These are phyloP conservation scores for Rhododendron simsii DNA, from an alignment of 148 eudicot species.

Conservation along the genomic window DNA sequence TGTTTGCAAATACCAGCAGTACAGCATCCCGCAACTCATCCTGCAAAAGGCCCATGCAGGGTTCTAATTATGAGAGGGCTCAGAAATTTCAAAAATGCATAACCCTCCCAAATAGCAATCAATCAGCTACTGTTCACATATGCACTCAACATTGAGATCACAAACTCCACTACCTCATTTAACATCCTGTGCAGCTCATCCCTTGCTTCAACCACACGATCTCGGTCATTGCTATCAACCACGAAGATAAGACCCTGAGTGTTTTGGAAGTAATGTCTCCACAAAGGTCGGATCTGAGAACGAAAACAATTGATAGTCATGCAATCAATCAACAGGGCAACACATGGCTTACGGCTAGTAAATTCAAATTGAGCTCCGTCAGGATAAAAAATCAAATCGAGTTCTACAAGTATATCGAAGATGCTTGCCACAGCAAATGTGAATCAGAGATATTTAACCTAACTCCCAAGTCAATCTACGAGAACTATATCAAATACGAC, in stretches of 20 bases:
- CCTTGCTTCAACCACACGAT: slow-evolving; percentile 72
- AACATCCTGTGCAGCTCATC: slow-evolving; percentile 77
- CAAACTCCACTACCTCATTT: slow-evolving; percentile 47
- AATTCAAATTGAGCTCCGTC: neutral
- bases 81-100: neutral
- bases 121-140: neutral
- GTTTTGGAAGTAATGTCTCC: slow-evolving; percentile 75
- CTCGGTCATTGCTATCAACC: slow-evolving; percentile 72
- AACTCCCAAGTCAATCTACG: neutral
- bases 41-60: slow-evolving; percentile 19
- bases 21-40: slow-evolving; percentile 80
- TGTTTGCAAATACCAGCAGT: slow-evolving; percentile 79
- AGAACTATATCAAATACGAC: neutral
- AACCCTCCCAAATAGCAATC: neutral
- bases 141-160: neutral
- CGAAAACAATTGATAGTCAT: neutral
- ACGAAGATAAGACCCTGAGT: slow-evolving; percentile 77
- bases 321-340: neutral
- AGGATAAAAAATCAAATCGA: neutral
- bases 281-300: slow-evolving; percentile 61
- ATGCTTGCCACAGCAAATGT: neutral
- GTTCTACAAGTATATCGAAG: neutral
- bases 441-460: too few species aligned
- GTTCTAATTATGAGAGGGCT: neutral
- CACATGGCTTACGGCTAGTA: neutral